Base-by-base conservation (phyloP, 148 eudicot species). In the Nepenthes mirabilis region DNA sequence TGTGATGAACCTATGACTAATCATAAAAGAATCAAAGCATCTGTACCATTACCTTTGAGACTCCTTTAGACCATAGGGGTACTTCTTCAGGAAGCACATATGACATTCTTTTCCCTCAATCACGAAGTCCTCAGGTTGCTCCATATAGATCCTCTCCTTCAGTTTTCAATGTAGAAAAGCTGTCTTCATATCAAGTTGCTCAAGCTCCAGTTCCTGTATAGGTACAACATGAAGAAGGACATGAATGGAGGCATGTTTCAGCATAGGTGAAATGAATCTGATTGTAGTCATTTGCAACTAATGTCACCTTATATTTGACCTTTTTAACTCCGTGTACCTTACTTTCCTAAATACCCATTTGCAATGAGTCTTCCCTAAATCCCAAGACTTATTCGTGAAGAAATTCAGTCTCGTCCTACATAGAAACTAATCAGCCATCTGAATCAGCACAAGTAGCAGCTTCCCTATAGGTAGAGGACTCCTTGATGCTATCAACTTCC, bases 351-450 rank as follows among this genome's bases (percentile, higher is more conserved):
- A 49, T 3, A 49, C 2, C 52, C 52, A 49, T 49, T 49, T 49
- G 12, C 35, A 54, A 14, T 11, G 11, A 14, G 14, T 34, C 14
- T 14, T 23, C 5, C 2, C 35, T 54, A 23, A 12, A 0, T 49
- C 52, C 57, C 57, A 54, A 54, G 57, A n/a, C 3, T 14, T 4
- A 54, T 54, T 54, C 35, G 11, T 54, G 9, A 54, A 54, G 57
- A 54, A 34, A 54, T 4, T 54, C 34, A 14, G 14, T 54, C 14
- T 54, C 33, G n/a, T 54, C 57, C 13, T 1, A 2, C 35, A 54
- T 54, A 2, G 57, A 33, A 14, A 54, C 34, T 34, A 54, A 4
- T 4, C 35, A 54, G 1, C 14, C 14, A 4, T 5, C 35, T 4
- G 34, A 54, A 33, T 54, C 57, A 54, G 3, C 11, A 14, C 34